These are phyloP conservation scores for Liquidambar formosana DNA, from an alignment of 164 flowering plant species.

Conservation along the genomic window DNA sequence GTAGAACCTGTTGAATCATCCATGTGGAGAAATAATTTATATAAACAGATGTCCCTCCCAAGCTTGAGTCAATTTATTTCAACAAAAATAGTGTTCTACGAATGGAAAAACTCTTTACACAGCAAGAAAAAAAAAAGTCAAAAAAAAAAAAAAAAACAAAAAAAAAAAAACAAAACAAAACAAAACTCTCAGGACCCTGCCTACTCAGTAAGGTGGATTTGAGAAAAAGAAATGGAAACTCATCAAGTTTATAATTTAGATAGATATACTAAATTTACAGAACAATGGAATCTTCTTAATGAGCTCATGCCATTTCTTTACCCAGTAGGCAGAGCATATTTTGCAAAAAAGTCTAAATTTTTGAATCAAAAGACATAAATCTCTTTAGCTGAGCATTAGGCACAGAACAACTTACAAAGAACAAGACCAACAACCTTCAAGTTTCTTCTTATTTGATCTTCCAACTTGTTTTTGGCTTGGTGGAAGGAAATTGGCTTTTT, in stretches of 20 bases:
- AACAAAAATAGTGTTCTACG: too few relatives aligned
- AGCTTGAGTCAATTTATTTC: too few relatives aligned
- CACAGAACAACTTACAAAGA: constrained; percentile 10
- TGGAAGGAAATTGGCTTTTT: not conserved
- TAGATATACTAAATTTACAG: not conserved
- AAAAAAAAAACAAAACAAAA: too few relatives aligned
- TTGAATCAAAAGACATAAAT: not conserved
- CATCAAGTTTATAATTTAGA: not conserved
- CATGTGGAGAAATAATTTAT: too few relatives aligned
- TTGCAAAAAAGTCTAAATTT: not conserved
- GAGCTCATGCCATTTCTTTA: not conserved
- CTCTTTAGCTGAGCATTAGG: not conserved
- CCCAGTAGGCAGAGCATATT: not conserved
- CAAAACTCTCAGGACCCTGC: not conserved
- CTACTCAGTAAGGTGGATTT: too few relatives aligned
- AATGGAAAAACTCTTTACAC: too few relatives aligned
- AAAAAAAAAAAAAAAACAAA: too few relatives aligned
- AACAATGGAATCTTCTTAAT: not conserved
- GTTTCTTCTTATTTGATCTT: not conserved
- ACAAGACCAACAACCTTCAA: constrained; percentile 12
- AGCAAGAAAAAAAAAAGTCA: too few relatives aligned
- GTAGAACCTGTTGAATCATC: too few relatives aligned
- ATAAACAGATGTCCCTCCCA: too few relatives aligned
- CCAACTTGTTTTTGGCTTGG: constrained; percentile 4
- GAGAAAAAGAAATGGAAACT: not conserved